phyloP scores from a whole-genome alignment of 768 basidiomycete genomes.

The Suillus paluster region DNA sequence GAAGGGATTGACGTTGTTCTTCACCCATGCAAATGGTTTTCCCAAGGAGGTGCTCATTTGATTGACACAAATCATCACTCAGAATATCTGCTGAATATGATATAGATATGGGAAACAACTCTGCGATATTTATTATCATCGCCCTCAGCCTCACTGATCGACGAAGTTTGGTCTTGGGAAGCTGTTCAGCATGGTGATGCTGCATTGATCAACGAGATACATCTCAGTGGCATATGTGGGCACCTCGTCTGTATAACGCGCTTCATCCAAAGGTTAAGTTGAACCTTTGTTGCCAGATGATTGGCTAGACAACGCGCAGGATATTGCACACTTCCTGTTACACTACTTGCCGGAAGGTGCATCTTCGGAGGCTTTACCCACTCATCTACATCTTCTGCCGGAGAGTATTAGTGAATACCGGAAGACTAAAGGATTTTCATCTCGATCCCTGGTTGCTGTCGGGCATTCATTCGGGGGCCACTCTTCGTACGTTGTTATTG shows the following conservation, averaged over 20 bases:
- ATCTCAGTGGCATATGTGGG: constrained; percentile 54
- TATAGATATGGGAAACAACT: constrained; percentile 82
- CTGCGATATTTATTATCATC: constrained; percentile 55
- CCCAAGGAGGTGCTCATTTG: constrained; percentile 70
- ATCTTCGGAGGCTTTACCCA: constrained; percentile 46
- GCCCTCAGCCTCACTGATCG: constrained; percentile 45
- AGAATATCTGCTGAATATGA: background rate
- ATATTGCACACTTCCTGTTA: constrained; percentile 75
- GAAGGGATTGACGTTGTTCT: constrained; percentile 66
- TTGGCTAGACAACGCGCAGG: constrained; percentile 78
- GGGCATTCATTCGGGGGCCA: constrained; percentile 90
- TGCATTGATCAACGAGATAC: constrained; percentile 53
- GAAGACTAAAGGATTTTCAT: constrained; percentile 48
- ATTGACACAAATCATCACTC: background rate
- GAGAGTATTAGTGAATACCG: constrained; percentile 46
- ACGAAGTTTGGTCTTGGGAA: constrained; percentile 85
- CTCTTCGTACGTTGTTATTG: constrained; percentile 56
- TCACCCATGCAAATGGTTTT: constrained; percentile 87
- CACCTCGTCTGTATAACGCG: background rate
- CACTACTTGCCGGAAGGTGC: constrained; percentile 60
- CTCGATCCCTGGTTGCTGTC: constrained; percentile 62
- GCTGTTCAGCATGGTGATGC: constrained; percentile 86
- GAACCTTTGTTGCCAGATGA: constrained; percentile 52
- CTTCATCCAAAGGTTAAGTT: background rate
- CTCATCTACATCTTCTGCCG: constrained; percentile 54